Conservation (phyloP, 2,329 filamentous ascomycete species). For the Colletotrichum noveboracense region DNA sequence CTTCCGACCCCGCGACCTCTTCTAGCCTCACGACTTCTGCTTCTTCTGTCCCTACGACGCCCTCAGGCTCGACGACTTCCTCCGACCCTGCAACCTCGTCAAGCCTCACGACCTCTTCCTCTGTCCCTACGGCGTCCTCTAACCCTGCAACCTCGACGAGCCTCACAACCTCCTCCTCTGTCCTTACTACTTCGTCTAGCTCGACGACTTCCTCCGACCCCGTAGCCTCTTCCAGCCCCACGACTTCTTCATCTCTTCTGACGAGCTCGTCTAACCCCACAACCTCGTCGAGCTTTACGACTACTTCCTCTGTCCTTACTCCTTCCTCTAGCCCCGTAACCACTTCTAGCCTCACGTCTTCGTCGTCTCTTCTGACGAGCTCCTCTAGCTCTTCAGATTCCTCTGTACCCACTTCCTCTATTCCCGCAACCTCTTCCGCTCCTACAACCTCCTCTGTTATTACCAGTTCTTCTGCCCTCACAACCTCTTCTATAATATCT, state of each 20-base stretch:
- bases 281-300: not conserved
- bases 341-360: not conserved
- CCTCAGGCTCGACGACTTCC: too few relatives aligned
- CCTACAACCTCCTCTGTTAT: not conserved
- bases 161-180: not conserved
- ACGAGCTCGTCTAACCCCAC: too few relatives aligned
- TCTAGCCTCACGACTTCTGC: not conserved
- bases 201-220: not conserved
- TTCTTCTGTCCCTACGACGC: not conserved
- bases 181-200: not conserved
- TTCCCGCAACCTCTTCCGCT: not conserved
- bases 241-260: not conserved
- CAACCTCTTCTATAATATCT: not conserved
- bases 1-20: not conserved
- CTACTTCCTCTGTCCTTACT: not conserved
- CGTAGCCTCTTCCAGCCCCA: not conserved
- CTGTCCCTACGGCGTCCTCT: not conserved
- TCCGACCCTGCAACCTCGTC: too few relatives aligned
- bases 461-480: not conserved
- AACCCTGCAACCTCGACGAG: not conserved
- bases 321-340: rapidly evolving
- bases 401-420: not conserved
- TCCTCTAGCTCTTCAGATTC: not conserved
- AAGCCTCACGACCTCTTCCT: not conserved
- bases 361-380: not conserved